Evolutionary conservation across 495 filamentous ascomycete species (phyloP).

Genomic region (Letharia lupina): DNA sequence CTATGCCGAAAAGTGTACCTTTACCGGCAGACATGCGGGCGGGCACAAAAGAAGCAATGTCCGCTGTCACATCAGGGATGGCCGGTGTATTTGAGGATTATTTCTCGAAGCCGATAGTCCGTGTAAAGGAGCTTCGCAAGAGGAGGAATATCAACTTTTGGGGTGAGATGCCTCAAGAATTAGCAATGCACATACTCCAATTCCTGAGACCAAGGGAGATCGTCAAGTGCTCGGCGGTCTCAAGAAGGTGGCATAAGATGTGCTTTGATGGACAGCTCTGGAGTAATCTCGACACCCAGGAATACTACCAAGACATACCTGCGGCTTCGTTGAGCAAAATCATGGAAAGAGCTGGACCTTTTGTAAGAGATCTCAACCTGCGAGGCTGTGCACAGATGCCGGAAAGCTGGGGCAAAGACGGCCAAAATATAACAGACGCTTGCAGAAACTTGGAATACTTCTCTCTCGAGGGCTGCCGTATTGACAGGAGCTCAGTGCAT

Average conservation of each 20-base stretch:
- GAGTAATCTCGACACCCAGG: constrained; percentile 72
- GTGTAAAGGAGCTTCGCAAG: constrained; percentile 29
- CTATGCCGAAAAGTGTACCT: constrained; percentile 43
- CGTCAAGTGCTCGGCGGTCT: constrained; percentile 71
- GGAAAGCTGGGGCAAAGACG: constrained; percentile 66
- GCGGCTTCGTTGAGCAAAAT: constrained; percentile 76
- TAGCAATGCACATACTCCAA: constrained; percentile 67
- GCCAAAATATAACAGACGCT: constrained; percentile 58
- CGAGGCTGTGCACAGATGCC: constrained; percentile 67
- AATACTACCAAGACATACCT: constrained; percentile 81
- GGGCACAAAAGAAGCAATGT: constrained; percentile 33
- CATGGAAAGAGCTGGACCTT: constrained; percentile 75
- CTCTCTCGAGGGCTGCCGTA: constrained; percentile 79
- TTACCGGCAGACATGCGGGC: constrained; percentile 59
- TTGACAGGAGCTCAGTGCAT: constrained; percentile 72
- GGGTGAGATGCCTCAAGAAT: constrained; percentile 71
- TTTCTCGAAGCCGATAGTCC: constrained; percentile 35
- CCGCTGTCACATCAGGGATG: constrained; percentile 22
- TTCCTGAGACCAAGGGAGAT: constrained; percentile 76
- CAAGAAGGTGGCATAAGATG: constrained; percentile 68
- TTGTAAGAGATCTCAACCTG: constrained; percentile 85
- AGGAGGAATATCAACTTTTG: constrained; percentile 60
- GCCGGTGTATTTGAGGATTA: constrained; percentile 36
- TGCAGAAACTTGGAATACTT: constrained; percentile 84
- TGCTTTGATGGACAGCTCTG: constrained; percentile 96